Conservation (phyloP, 345 rosid species). For the Eucalyptus tenuipes region DNA sequence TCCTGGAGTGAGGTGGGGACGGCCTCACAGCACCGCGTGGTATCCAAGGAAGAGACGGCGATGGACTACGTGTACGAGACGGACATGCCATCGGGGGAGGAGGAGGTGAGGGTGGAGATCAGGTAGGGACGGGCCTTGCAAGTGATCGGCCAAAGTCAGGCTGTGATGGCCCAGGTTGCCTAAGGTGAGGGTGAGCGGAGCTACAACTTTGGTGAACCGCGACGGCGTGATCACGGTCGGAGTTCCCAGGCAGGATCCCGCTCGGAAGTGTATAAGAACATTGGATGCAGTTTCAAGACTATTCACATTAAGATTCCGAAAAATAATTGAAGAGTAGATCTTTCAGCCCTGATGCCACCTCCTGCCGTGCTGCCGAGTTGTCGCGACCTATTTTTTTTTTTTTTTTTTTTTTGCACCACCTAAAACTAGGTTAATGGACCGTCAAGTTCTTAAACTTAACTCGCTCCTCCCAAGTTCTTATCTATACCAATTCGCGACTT, state of each 20-base stretch:
- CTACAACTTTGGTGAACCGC: not conserved
- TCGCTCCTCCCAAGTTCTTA: too few relatives aligned
- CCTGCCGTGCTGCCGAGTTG: too few relatives aligned
- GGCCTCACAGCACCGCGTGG: accelerated
- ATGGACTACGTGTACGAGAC: not conserved
- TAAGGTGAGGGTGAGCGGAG: not conserved
- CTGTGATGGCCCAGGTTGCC: not conserved
- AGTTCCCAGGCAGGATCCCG: not conserved
- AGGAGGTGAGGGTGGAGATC: not conserved
- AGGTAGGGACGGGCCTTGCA: not conserved
- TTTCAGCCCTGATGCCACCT: too few relatives aligned
- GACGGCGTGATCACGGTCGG: not conserved
- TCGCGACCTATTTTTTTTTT: too few relatives aligned
- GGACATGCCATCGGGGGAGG: not conserved
- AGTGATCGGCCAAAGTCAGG: not conserved
- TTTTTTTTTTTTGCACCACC: too few relatives aligned
- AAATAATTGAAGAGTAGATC: not conserved
- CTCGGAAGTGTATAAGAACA: too few relatives aligned
- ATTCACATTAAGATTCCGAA: not conserved
- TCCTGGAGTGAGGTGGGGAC: not conserved
- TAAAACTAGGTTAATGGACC: too few relatives aligned
- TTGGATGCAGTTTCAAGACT: too few relatives aligned
- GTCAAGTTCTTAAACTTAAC: too few relatives aligned
- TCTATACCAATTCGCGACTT: too few relatives aligned
- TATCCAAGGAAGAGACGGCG: not conserved